A percentile compares a stretch with the other conserved stretches of the same genome.
Evolutionary conservation across 2,329 filamentous ascomycete genomes (phyloP).

Genomic region (Penicillium sp.): DNA sequence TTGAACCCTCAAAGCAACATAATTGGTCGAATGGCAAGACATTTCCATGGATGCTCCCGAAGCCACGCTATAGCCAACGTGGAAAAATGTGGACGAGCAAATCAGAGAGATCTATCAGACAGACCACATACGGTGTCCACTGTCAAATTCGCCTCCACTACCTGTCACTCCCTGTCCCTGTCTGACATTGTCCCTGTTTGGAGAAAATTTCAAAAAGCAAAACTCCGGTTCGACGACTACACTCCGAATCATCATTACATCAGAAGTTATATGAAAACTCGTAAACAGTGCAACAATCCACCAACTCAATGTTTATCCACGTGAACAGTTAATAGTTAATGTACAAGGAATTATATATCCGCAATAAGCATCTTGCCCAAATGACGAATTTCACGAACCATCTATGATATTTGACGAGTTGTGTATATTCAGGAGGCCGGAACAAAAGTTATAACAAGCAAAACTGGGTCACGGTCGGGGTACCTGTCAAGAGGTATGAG

Average conservation of each 20-base stretch:
- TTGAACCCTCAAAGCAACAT: neutral
- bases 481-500: conserved; percentile 5
- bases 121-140: conserved; percentile 1
- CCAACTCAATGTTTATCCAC: neutral
- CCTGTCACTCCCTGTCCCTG: conserved; percentile 16
- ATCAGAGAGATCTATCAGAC: conserved; percentile 8
- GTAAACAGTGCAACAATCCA: conserved; percentile 12
- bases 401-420: neutral
- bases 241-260: conserved; percentile 25
- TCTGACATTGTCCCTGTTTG: conserved; percentile 10
- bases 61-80: conserved; percentile 14
- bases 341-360: neutral
- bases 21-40: conserved; percentile 11
- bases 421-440: accelerated
- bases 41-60: conserved; percentile 13
- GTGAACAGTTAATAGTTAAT: neutral
- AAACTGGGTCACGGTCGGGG: neutral
- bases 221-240: conserved; percentile 3
- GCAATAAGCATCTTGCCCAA: neutral
- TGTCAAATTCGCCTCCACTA: conserved; percentile 16
- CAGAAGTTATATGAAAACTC: conserved; percentile 9
- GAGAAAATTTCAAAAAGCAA: neutral
- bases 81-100: conserved; percentile 8
- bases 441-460: neutral
- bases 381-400: neutral